Conservation (phyloP, 345 rosid species). For the Anastatica hierochuntica region DNA sequence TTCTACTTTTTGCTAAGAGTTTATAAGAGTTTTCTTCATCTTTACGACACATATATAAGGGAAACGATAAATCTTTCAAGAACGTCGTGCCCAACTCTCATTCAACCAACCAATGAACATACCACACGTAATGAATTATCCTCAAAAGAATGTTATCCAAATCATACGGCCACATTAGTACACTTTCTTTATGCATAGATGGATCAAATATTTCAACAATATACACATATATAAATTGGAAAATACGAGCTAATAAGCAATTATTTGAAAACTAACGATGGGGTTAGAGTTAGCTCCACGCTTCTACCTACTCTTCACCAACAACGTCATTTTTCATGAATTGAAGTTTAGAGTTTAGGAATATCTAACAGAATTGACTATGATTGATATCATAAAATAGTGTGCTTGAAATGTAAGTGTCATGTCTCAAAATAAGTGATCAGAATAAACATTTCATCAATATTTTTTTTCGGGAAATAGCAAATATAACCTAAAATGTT, state of each 20-base stretch:
- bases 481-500: too few species aligned
- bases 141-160: neutral
- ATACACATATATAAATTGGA: neutral
- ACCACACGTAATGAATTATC: too few species aligned
- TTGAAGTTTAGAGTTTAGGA: neutral
- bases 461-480: too few species aligned
- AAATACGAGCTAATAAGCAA: conserved; percentile 7
- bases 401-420: too few species aligned
- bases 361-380: too few species aligned
- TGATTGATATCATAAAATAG: too few species aligned
- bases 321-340: conserved; percentile 1
- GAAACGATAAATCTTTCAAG: conserved; percentile 1
- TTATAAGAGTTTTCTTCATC: conserved; percentile 9
- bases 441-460: too few species aligned
- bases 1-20: neutral
- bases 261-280: neutral
- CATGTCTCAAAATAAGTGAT: too few species aligned
- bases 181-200: neutral
- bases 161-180: conserved; percentile 4
- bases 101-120: conserved; percentile 4
- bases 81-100: conserved; percentile 21
- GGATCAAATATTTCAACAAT: neutral
- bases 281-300: conserved; percentile 19
- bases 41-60: conserved; percentile 1
- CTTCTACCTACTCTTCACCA: conserved; percentile 21